Evolutionary conservation across 352 stramenopile genomes (phyloP), one percentile per base, ranked within the genome.

Genomic region (Globisporangium solare): DNA sequence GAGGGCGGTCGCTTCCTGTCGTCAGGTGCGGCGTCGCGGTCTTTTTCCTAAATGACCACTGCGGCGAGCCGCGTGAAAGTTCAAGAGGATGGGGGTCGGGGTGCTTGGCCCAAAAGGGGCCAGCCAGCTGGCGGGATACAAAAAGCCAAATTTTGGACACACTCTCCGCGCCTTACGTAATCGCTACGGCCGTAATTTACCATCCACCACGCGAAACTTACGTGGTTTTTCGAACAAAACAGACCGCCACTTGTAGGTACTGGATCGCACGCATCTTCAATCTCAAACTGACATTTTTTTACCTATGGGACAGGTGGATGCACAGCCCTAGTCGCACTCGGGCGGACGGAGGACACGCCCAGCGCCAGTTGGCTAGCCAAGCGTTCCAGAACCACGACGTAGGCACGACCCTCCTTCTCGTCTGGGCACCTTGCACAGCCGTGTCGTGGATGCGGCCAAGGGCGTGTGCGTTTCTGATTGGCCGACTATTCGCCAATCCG

Each of bases 11-110:
- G 27, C 17, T 56, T 61, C 56, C 56, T 62, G 48, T 61, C 43
- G 46, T 22, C 51, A 51, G 22, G 35, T 66, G 56, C 15, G 71
- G 27, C 47, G 50, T 47, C 37, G 58, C 66, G 64, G 73, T 70
- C 66, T 76, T 86, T 83, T 89, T 89, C 67, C 67, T 70, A 70
- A 89, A 59, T 89, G 78, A 81, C 58, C 62, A 53, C n/a, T 14
- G 5, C 47, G 42, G 10, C 24, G n/a, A n/a, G 20, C n/a, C 15
- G 42, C 54, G 40, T 39, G 51, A 59, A 71, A 71, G 63, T 75
- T 70, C 67, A 75, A 72, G 64, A 61, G 58, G 58, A 39, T 32
- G 40, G 17, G 20, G 35, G 39, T 39, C 41, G 37, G 50, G 24
- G 31, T 43, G 14, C 2, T 22, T 27, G 35, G 43, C n/a, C 15